These are phyloP conservation scores for Aspergillus sojae DNA, from an alignment of 2,329 filamentous ascomycete genomes.

Conservation along the genomic window DNA sequence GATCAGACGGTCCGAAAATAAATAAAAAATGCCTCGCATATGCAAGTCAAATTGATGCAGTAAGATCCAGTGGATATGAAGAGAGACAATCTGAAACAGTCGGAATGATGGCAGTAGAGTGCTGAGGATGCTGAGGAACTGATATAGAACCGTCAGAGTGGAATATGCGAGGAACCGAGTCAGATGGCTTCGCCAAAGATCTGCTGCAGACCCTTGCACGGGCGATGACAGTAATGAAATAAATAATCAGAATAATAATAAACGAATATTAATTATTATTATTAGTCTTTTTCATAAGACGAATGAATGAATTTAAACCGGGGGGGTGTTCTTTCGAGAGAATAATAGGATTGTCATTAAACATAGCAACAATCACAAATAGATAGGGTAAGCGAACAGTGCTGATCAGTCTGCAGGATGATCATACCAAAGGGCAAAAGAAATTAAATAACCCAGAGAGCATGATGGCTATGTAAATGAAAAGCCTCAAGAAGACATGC, in stretches of 20 bases:
- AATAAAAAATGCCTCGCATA: slow-evolving; percentile 18
- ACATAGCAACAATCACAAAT: slow-evolving; percentile 5
- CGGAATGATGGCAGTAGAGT: slow-evolving; percentile 19
- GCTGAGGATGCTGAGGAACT: slow-evolving; percentile 8
- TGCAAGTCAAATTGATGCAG: slow-evolving; percentile 17
- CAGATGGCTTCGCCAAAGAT: slow-evolving; percentile 4
- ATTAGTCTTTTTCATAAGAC: background rate
- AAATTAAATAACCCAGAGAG: background rate
- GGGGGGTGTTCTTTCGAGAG: background rate
- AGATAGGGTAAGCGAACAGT: slow-evolving; percentile 10
- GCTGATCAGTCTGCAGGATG: slow-evolving; percentile 12
- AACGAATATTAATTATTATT: slow-evolving; percentile 2
- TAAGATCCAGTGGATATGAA: slow-evolving; percentile 14
- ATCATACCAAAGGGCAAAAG: slow-evolving; percentile 7
- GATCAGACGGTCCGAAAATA: slow-evolving; percentile 15
- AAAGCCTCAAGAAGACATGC: slow-evolving; percentile 2
- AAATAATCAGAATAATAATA: background rate
- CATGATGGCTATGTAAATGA: slow-evolving; percentile 9
- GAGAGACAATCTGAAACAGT: slow-evolving; percentile 18
- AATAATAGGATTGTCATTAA: slow-evolving; percentile 5
- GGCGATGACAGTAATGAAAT: background rate
- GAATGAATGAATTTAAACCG: slow-evolving; percentile 3
- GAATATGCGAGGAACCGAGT: slow-evolving; percentile 12
- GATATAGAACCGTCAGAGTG: slow-evolving; percentile 17
- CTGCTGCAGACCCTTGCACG: slow-evolving; percentile 8